Evolutionary conservation across 495 filamentous ascomycete species (phyloP).

Genomic region (Pseudomonodictys pantanalensis): DNA sequence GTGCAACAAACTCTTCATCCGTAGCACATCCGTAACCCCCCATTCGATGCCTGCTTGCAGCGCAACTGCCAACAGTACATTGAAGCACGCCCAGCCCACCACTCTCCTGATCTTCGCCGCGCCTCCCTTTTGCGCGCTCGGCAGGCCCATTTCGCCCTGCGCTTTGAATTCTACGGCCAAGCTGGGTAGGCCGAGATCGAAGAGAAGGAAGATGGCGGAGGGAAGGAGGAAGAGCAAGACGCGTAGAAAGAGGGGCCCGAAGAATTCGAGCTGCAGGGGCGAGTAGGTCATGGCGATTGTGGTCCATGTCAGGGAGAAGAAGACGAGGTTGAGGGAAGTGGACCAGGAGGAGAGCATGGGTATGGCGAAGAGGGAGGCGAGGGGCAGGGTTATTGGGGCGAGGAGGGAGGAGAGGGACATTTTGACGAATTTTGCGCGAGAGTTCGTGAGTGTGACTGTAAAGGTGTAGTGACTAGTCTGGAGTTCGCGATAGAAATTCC

Average conservation of each 20-base stretch:
- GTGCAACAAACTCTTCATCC: constrained; percentile 55
- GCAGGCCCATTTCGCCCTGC: constrained; percentile 62
- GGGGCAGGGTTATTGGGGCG: constrained; percentile 62
- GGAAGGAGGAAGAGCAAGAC: constrained; percentile 70
- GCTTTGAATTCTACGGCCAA: constrained; percentile 66
- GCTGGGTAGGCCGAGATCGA: constrained; percentile 68
- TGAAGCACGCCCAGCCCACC: constrained; percentile 58
- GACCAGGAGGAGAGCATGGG: constrained; percentile 57
- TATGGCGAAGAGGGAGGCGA: constrained; percentile 62
- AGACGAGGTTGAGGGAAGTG: constrained; percentile 77
- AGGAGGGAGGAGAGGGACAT: constrained; percentile 17
- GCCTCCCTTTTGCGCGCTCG: constrained; percentile 38
- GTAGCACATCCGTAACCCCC: constrained; percentile 50
- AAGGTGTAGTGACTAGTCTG: neutral
- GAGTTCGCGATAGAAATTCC: neutral
- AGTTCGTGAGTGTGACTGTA: neutral
- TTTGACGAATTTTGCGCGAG: neutral
- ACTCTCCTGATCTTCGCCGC: constrained; percentile 39
- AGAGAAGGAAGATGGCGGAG: constrained; percentile 66
- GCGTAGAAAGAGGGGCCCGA: constrained; percentile 66
- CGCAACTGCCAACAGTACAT: constrained; percentile 56
- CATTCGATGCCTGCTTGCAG: constrained; percentile 47
- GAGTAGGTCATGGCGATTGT: constrained; percentile 76
- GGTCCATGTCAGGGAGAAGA: constrained; percentile 89
- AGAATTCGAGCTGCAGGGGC: constrained; percentile 71